These are phyloP conservation scores for Oehlia diaphana DNA, from an alignment of 192 early-diverging fungal genomes.

Conservation along the genomic window DNA sequence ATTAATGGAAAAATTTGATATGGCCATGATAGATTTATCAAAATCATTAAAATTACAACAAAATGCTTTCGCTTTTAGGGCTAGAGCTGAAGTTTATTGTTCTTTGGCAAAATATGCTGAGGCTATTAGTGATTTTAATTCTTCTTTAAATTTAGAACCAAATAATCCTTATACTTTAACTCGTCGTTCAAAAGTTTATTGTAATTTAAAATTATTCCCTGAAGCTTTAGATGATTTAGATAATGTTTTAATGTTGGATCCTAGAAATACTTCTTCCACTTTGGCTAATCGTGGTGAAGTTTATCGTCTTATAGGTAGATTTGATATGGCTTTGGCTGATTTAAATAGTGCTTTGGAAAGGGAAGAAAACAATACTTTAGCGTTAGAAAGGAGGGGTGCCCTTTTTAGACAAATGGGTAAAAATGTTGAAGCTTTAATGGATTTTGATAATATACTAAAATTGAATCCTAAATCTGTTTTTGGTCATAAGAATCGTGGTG, in stretches of 20 bases:
- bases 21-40: background rate
- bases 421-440: background rate
- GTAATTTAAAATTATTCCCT: background rate
- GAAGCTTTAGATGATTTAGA: slow-evolving; percentile 13
- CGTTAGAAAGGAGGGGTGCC: slow-evolving; percentile 1
- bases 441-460: background rate
- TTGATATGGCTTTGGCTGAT: background rate
- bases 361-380: background rate
- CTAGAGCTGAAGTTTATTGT: background rate
- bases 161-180: background rate
- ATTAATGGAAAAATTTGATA: background rate
- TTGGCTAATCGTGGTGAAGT: slow-evolving; percentile 26
- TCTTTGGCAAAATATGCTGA: background rate
- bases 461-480: background rate
- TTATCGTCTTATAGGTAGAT: slow-evolving; percentile 1
- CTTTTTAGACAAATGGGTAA: background rate
- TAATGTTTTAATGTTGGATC: background rate
- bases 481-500: background rate
- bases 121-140: slow-evolving; percentile 11
- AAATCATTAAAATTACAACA: background rate
- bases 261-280: background rate
- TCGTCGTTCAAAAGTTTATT: slow-evolving; percentile 7
- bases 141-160: slow-evolving; percentile 7
- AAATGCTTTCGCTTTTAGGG: slow-evolving; percentile 1
- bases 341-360: slow-evolving; percentile 13